These are phyloP conservation scores for Boletales sp. DNA, from an alignment of 768 basidiomycete genomes.

Conservation along the genomic window DNA sequence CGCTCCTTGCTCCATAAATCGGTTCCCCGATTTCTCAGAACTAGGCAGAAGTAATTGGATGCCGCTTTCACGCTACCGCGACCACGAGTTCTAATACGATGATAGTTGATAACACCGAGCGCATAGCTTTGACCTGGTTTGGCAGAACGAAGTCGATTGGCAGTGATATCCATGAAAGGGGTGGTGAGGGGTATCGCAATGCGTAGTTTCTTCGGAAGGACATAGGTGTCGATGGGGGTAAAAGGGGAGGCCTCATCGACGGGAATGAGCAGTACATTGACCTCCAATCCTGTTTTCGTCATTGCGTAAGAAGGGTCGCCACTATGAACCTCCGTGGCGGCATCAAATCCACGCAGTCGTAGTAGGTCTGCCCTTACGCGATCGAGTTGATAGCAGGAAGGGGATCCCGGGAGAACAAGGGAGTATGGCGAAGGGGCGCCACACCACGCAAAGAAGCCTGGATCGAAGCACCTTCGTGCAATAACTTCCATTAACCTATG, in stretches of 20 bases:
- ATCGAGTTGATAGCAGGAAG: conserved; percentile 1
- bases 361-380: not conserved
- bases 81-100: not conserved
- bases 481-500: not conserved
- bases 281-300: not conserved
- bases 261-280: not conserved
- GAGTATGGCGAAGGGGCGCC: not conserved
- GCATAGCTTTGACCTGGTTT: not conserved
- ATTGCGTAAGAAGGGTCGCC: not conserved
- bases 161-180: not conserved
- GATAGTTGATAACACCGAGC: conserved; percentile 1
- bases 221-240: not conserved
- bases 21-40: not conserved
- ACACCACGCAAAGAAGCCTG: conserved; percentile 1
- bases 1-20: not conserved
- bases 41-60: not conserved
- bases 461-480: not conserved
- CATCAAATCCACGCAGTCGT: not conserved
- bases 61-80: not conserved
- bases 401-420: not conserved
- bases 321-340: not conserved
- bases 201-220: not conserved
- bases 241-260: not conserved
- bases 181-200: conserved; percentile 1
- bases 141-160: not conserved